A percentile compares a stretch with the other conserved stretches of the same genome.
Evolutionary conservation across 331 rosid species (phyloP).

Genomic region (Acacia pycnantha): DNA sequence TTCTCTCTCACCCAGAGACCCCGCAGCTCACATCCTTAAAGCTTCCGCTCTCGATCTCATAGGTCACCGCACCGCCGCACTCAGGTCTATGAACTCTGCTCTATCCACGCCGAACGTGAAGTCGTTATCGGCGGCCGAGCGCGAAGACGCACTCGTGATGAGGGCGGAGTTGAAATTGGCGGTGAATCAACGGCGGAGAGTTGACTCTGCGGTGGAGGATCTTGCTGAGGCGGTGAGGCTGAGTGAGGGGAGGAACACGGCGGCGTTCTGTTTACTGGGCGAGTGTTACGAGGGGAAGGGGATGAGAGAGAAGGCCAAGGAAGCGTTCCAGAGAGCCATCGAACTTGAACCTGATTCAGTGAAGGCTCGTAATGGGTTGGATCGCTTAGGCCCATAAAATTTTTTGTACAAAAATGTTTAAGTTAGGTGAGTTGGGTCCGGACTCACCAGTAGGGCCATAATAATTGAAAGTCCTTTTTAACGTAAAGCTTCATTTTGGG

Average conservation of each 20-base stretch:
- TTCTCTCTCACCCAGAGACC: constrained; percentile 49
- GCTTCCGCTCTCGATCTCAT: constrained; percentile 45
- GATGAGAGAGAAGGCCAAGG: constrained; percentile 45
- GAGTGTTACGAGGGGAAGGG: constrained; percentile 69
- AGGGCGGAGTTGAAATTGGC: constrained; percentile 60
- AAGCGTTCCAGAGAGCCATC: constrained; percentile 42
- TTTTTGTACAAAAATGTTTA: no score
- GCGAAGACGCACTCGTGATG: constrained; percentile 43
- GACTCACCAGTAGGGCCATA: neutral
- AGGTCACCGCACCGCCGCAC: constrained; percentile 49
- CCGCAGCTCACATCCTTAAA: constrained; percentile 55
- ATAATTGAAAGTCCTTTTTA: neutral
- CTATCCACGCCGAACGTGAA: constrained; percentile 48
- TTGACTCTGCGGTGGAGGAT: constrained; percentile 70
- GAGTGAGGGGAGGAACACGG: constrained; percentile 26
- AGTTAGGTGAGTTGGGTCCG: no score
- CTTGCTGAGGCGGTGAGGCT: constrained; percentile 41
- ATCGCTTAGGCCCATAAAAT: constrained; percentile 14
- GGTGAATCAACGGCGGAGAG: constrained; percentile 49
- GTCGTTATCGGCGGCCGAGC: constrained; percentile 42
- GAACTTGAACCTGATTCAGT: constrained; percentile 37
- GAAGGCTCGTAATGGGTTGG: constrained; percentile 41
- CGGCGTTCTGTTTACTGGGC: constrained; percentile 52
- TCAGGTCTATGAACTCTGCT: constrained; percentile 44
- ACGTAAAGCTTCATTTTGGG: no score